Conservation (phyloP, 2,329 filamentous ascomycete genomes). For the Cladosporium sphaerospermum region DNA sequence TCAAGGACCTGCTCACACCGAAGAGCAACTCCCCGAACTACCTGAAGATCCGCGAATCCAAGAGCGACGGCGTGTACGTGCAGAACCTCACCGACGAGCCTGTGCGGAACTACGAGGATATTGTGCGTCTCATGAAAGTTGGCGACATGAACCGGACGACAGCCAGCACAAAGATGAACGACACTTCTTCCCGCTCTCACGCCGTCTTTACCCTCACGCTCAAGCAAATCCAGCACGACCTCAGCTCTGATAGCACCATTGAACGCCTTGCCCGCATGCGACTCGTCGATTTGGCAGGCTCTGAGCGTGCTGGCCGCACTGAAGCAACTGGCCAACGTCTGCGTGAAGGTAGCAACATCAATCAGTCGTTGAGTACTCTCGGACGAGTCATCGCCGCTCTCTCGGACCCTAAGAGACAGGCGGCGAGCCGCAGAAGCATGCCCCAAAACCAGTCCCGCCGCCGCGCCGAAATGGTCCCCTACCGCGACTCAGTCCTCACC, state of each 20-base stretch:
- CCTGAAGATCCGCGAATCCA: conserved; percentile 94
- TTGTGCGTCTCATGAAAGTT: conserved; percentile 82
- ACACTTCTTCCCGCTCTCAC: conserved; percentile 92
- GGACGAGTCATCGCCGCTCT: conserved; percentile 93
- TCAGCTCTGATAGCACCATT: conserved; percentile 95
- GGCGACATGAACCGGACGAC: conserved; percentile 83
- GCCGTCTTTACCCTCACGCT: conserved; percentile 97
- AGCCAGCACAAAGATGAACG: conserved; percentile 98
- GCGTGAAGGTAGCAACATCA: conserved; percentile 95
- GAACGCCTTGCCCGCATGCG: conserved; percentile 91
- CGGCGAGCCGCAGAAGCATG: conserved; percentile 38
- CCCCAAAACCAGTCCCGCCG: conserved; percentile 42
- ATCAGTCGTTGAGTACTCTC: conserved; percentile 93
- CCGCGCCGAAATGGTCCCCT: conserved; percentile 62
- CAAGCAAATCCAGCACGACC: conserved; percentile 96
- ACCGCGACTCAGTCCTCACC: conserved; percentile 77
- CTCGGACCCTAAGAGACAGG: conserved; percentile 56
- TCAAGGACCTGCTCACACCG: conserved; percentile 83
- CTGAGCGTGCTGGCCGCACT: conserved; percentile 88
- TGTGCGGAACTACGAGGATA: conserved; percentile 78
- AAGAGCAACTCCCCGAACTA: conserved; percentile 77
- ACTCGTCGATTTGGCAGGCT: conserved; percentile 89
- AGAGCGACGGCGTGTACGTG: conserved; percentile 90
- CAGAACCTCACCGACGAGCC: conserved; percentile 93
- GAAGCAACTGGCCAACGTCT: conserved; percentile 88